Conservation (phyloP, 345 rosid genomes). For the Aquilaria malaccensis region DNA sequence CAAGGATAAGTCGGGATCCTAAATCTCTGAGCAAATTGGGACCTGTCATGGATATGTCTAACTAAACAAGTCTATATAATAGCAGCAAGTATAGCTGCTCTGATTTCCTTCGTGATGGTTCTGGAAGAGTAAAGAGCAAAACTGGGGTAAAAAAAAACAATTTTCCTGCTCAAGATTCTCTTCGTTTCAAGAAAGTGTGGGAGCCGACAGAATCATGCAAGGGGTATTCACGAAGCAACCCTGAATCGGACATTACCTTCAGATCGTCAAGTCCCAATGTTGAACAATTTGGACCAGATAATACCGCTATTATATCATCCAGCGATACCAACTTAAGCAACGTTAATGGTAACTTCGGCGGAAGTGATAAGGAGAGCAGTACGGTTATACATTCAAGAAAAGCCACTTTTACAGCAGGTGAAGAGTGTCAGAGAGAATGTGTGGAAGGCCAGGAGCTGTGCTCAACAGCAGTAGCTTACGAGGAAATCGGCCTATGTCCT, state of each 20-base stretch:
- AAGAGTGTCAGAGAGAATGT: slow-evolving; percentile 30
- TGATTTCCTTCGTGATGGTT: slow-evolving; percentile 40
- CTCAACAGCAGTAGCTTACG: slow-evolving; percentile 28
- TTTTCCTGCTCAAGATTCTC: slow-evolving; percentile 34
- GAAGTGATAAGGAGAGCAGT: slow-evolving; percentile 22
- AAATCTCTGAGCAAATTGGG: slow-evolving; percentile 44
- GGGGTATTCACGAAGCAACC: slow-evolving; percentile 57
- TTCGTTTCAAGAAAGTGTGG: slow-evolving; percentile 61
- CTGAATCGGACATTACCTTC: slow-evolving; percentile 47
- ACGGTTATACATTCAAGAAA: slow-evolving; percentile 19
- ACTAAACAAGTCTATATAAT: slow-evolving; percentile 37
- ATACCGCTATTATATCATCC: slow-evolving; percentile 28
- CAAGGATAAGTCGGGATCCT: slow-evolving; percentile 43
- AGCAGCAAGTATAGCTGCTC: slow-evolving; percentile 45
- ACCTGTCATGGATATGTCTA: slow-evolving; percentile 42
- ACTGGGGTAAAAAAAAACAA: slow-evolving; percentile 20
- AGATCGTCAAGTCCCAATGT: slow-evolving; percentile 37
- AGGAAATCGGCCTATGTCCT: slow-evolving; percentile 28
- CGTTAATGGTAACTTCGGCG: slow-evolving; percentile 36
- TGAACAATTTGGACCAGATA: slow-evolving; percentile 30
- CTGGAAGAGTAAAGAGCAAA: slow-evolving; percentile 56
- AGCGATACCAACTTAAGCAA: slow-evolving; percentile 28
- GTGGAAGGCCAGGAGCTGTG: slow-evolving; percentile 23
- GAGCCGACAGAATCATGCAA: slow-evolving; percentile 66
- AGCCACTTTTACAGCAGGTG: slow-evolving; percentile 19